Evolutionary conservation across 495 filamentous ascomycete genomes (phyloP), one percentile per base, ranked within the genome.

Genomic region (Cairneyella variabilis): DNA sequence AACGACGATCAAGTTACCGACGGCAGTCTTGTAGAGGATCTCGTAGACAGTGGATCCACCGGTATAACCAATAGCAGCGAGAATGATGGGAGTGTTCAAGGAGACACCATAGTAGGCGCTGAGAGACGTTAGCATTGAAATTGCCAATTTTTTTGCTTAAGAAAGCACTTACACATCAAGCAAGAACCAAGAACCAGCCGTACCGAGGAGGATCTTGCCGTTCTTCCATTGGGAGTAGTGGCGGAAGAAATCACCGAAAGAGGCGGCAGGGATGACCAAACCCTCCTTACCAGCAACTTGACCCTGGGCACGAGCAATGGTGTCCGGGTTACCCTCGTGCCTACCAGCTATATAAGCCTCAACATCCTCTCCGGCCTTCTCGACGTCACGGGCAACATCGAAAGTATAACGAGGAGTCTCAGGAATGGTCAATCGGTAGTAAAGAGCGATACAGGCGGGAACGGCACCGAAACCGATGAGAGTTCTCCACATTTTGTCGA

Each of bases 401-500:
- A 84, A 78, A 32, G 76, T 82, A 65, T 86, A 83, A 48, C 85
- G 85, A 50, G 84, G 86, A 45, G 85, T 87, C 67, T 91, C 87
- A 32, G 87, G 86, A 57, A 91, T 90, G 32, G 87, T 89, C n/a
- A 91, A 71, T 48, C 87, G 85, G 67, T 80, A 91, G 73, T 89
- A 91, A 20, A 93, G 77, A 18, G 88, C 87, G 52, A 87, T 77
- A 60, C 76, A 82, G 37, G 79, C 88, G 4, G 88, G 88, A 3
- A 91, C 82, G 11, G 84, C 82, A 49, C 88, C 88, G 58, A 91
- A 80, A 16, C 88, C 88, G 63, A 92, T 87, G 37, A 90, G 71
- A 3, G 78, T 69, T 56, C 88, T 78, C 88, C 88, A 93, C 83
- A 91, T 89, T 73, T 89, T 89, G 70, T 92, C 88, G 7, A 89